Base-by-base conservation (phyloP, 352 stramenopile genomes). In the Albugo candida region DNA sequence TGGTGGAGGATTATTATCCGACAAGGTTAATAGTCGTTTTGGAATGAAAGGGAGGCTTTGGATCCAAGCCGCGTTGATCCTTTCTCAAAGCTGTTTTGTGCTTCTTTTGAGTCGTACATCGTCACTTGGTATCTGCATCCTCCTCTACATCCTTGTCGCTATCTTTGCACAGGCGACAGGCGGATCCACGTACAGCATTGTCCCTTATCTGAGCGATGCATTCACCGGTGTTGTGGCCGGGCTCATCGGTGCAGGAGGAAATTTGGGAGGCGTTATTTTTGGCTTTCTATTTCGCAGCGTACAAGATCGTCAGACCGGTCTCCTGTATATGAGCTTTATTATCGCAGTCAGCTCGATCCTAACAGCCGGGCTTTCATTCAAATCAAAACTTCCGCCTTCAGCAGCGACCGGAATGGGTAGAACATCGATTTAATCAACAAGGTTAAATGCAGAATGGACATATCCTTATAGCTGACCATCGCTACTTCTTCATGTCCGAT, bases 91-190 rank as follows among this genome's bases (percentile, higher is more conserved):
- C 16, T 47, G 59, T 5, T 55, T 96, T 20, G 64, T 97, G 27
- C 68, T 96, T 43, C 60, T 88, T 20, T 81, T 97, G 52, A 87
- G 84, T 47, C 67, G 81, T 21, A 71, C 76, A 49, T 63, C 76
- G 18, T 61, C 55, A 12, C 63, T 96, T 2, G 67, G 63, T 13
- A 31, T 60, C 41, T 82, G 86, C 38, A 76, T 96, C 49, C 55
- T 70, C 3, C 34, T 92, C 24, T 91, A 96, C 62, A 69, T 96
- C 11, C 70, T 95, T 44, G 93, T 97, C 53, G 92, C 84, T 4
- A 61, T 94, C 13, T 89, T 88, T 11, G 82, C 89, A 0, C 92
- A 97, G 60, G 67, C 79, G 19, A 70, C 85, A 0, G 77, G 64
- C 8, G 72, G 70, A 13, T 76, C 72, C 31, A 62, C 58, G 8